These are phyloP conservation scores for Conticribra weissflogii DNA, from an alignment of 108 stramenopile genomes.

Conservation along the genomic window DNA sequence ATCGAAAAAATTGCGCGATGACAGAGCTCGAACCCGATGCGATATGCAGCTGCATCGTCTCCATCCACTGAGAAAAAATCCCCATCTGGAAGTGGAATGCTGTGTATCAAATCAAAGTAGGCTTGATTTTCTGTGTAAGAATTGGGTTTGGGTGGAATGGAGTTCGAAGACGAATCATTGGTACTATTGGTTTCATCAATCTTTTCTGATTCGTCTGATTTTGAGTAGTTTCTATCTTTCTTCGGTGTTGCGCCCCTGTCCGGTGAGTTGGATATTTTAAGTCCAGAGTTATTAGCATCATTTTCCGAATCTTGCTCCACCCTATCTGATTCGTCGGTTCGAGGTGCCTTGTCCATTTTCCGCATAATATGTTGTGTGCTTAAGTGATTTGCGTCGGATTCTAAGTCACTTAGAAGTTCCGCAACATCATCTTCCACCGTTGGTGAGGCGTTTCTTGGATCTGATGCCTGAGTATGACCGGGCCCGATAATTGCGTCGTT, in stretches of 20 bases:
- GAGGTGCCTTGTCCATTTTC: too few species aligned
- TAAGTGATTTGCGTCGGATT: background rate
- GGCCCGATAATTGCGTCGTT: background rate
- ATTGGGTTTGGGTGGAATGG: background rate
- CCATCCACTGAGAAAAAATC: slow-evolving; percentile 33
- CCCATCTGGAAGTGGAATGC: slow-evolving; percentile 40
- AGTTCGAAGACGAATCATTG: background rate
- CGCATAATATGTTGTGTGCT: background rate
- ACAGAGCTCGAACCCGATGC: slow-evolving; percentile 38
- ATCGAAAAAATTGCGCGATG: slow-evolving; percentile 32
- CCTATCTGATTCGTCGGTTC: too few species aligned
- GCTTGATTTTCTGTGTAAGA: background rate
- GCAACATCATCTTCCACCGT: background rate
- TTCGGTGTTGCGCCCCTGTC: too few species aligned
- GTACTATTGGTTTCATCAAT: background rate
- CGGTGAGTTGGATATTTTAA: too few species aligned
- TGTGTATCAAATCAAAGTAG: slow-evolving; percentile 5
- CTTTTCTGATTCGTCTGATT: too few species aligned
- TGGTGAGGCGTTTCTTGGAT: background rate
- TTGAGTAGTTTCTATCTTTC: too few species aligned
- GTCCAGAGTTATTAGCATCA: too few species aligned
- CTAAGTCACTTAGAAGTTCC: slow-evolving; percentile 1
- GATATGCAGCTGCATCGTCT: slow-evolving; percentile 22
- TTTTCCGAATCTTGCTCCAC: too few species aligned
- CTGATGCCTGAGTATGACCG: background rate